Conservation (phyloP, 2,329 filamentous ascomycete species). For the Ceratocystis eucalypticola region DNA sequence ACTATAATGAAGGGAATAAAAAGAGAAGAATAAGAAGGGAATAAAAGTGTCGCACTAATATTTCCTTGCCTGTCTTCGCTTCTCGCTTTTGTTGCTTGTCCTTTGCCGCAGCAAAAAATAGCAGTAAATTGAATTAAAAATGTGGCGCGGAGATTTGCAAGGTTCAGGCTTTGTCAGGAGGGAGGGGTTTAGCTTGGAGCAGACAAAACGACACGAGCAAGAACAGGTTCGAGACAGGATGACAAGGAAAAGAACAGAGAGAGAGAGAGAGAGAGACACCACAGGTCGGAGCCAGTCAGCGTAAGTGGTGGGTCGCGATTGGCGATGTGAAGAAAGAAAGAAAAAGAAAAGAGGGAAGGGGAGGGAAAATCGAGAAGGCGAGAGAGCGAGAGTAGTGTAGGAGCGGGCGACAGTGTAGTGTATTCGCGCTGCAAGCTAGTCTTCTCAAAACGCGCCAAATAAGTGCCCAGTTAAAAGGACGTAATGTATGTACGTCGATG, state of each 20-base stretch:
- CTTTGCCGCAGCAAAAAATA: constrained; percentile 9
- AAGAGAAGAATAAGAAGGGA: neutral
- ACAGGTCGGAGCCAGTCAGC: neutral
- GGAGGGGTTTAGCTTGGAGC: neutral
- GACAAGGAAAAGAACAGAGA: neutral
- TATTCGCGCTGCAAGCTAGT: no score
- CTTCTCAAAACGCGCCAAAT: neutral
- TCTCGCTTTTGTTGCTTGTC: constrained; percentile 3
- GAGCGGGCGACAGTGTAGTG: neutral
- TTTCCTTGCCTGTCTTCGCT: constrained; percentile 1
- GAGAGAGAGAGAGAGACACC: no score
- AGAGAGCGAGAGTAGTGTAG: neutral
- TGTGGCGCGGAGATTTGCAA: neutral
- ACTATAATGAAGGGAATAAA: constrained; percentile 1
- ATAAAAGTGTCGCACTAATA: constrained; percentile 2
- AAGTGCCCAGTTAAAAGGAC: neutral
- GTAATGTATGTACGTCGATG: constrained; percentile 5
- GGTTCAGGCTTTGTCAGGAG: neutral
- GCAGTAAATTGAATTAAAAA: constrained; percentile 4
- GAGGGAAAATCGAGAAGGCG: neutral
- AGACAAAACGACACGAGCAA: neutral
- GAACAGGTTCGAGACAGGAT: constrained; percentile 5
- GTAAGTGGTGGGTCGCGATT: neutral
- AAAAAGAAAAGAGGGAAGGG: neutral
- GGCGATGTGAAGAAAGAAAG: neutral